Percentiles rank a stretch among this genome's conserved stretches.
phyloP scores from a whole-genome alignment of 2,329 filamentous ascomycete species.

The Stagonosporopsis chrysanthemi region DNA sequence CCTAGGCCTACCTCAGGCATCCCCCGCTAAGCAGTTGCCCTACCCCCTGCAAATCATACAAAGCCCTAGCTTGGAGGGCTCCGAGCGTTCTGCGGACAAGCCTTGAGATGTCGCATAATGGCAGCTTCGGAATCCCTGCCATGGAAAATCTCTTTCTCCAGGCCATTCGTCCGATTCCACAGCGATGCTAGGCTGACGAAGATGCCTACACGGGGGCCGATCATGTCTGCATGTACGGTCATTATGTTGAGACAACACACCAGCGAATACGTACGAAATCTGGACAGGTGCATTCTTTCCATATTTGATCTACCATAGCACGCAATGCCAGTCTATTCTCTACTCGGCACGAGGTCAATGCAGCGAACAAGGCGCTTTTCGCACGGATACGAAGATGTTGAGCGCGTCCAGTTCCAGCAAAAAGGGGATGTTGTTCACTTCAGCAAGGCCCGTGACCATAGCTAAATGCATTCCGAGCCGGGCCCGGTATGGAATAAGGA shows the following conservation, averaged over 20 bases:
- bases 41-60: constrained; percentile 10
- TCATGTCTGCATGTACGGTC: background rate
- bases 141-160: background rate
- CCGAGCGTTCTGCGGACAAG: background rate
- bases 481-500: background rate
- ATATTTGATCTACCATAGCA: background rate
- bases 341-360: background rate
- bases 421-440: background rate
- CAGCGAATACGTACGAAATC: background rate
- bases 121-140: background rate
- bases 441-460: background rate
- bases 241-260: background rate
- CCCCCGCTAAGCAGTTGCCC: constrained; percentile 1
- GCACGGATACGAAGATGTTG: background rate
- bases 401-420: background rate
- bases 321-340: background rate
- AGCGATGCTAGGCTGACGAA: background rate
- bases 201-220: background rate
- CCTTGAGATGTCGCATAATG: background rate
- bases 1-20: background rate
- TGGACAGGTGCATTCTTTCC: background rate
- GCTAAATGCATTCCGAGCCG: constrained; percentile 7
- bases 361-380: background rate
- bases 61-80: background rate
- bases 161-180: background rate